Evolutionary conservation across 768 basidiomycete species (phyloP), one percentile per base, ranked within the genome.

Genomic region (Podaxis rugospora): DNA sequence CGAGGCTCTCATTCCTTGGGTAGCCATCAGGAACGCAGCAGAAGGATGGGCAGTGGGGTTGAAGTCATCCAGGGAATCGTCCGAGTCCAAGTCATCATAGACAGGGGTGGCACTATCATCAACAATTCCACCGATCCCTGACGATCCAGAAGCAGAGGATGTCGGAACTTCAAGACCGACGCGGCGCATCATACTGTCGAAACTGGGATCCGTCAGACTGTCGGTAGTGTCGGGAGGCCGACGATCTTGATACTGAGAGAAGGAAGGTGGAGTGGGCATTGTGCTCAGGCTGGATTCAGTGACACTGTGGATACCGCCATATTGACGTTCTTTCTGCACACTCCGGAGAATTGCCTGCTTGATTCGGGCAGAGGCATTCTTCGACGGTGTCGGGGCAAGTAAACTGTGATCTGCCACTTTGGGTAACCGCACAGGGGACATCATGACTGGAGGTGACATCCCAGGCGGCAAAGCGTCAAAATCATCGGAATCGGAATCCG

Each of bases 131-230:
- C 69, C 66, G 10, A 71, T 67, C n/a, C 55, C 64, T n/a, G 59
- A 54, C 53, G 73, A 52, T 28, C 64, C 70, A 44, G 70, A 66
- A 14, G 66, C 65, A 14, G 71, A 68, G 5, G 62, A 74, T 39
- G 70, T 62, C 25, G 70, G 77, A 44, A 80, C 68, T 28, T 75
- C 74, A 46, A 85, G 73, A 14, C 82, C 86, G 5, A 87, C 80
- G 5, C 83, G 80, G 35, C 81, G 79, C 78, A 92, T 86, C 80
- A 90, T 83, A 59, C 83, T 87, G 62, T 89, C 87, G 56, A 90
- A 69, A 66, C 84, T 88, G 1, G 82, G 71, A 63, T 88, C 86
- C 2, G 76, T 76, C 14, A 80, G 73, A 63, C 76, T 86, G 46
- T 74, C 75, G 61, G 75, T 82, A 11, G 70, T 77, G 35, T 83